These are phyloP conservation scores for Paragyromitra xinjiangensis DNA, from an alignment of 495 filamentous ascomycete genomes.

Conservation along the genomic window DNA sequence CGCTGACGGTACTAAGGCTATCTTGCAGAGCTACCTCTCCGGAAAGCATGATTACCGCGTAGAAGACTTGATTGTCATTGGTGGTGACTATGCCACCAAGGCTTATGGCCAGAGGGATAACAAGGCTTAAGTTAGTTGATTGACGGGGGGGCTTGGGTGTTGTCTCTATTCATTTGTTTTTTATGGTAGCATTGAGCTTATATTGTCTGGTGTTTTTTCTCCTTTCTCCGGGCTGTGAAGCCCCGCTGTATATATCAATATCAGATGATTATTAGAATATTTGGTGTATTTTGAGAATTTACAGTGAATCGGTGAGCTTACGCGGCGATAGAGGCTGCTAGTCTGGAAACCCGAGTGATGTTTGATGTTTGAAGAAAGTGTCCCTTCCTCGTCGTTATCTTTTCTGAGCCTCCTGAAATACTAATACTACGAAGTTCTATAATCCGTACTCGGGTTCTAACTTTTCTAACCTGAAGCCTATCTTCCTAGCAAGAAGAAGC, in stretches of 20 bases:
- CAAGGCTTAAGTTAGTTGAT: constrained; percentile 53
- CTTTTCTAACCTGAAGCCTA: no score
- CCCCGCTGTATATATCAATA: constrained; percentile 22
- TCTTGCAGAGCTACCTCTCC: constrained; percentile 88
- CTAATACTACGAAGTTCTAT: no score
- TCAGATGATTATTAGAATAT: constrained; percentile 10
- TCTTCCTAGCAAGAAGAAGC: no score
- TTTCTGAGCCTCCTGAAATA: no score
- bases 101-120: constrained; percentile 85
- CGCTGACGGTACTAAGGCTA: constrained; percentile 84
- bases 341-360: background rate
- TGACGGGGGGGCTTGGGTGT: background rate
- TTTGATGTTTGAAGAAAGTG: no score
- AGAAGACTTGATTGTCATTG: constrained; percentile 90
- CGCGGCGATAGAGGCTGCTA: no score
- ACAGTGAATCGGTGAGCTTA: background rate
- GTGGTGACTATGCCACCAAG: constrained; percentile 94
- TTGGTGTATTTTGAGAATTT: background rate
- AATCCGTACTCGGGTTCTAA: no score
- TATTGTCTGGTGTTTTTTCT: background rate
- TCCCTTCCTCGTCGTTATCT: no score
- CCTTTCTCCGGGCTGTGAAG: background rate
- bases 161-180: background rate
- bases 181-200: background rate
- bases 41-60: constrained; percentile 85